These are phyloP conservation scores for Ophiostoma himal-ulmi DNA, from an alignment of 2,329 filamentous ascomycete species.

Conservation along the genomic window DNA sequence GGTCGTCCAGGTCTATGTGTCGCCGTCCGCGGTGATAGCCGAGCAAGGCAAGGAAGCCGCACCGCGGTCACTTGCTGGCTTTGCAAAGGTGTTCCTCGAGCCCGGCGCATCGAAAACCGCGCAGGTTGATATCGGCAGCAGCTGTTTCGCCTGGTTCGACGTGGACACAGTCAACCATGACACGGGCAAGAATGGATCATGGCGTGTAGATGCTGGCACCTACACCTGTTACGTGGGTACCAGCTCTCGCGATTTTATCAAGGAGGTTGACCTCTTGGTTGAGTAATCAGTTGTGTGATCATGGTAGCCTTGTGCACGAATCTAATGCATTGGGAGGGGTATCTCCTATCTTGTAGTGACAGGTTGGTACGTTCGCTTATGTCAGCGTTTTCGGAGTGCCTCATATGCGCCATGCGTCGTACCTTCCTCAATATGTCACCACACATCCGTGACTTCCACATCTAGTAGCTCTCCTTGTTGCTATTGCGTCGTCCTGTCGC, in stretches of 20 bases:
- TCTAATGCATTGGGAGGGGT: background rate
- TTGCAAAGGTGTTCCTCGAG: constrained; percentile 21
- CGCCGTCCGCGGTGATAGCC: constrained; percentile 12
- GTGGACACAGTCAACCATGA: constrained; percentile 2
- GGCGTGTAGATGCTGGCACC: constrained; percentile 24
- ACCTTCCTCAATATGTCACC: background rate
- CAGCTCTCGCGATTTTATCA: constrained; percentile 21
- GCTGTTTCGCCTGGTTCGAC: constrained; percentile 23
- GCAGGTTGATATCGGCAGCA: background rate
- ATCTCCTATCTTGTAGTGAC: background rate
- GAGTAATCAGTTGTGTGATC: background rate
- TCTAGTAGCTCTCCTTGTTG: background rate
- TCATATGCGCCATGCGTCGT: background rate
- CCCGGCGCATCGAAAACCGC: background rate
- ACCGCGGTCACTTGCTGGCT: constrained; percentile 22
- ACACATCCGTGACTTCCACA: background rate
- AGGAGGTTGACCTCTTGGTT: constrained; percentile 14
- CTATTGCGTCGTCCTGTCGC: background rate
- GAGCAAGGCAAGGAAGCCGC: constrained; percentile 13
- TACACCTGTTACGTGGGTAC: constrained; percentile 23
- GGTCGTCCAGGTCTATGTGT: constrained; percentile 24
- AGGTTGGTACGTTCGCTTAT: background rate
- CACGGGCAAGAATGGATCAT: constrained; percentile 17
- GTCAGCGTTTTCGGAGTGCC: background rate
- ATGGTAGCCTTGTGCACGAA: background rate